A percentile compares a stretch with the other conserved stretches of the same genome.
These are phyloP conservation scores for Pseudogymnoascus sp. DNA, from an alignment of 2,329 filamentous ascomycete species.

Conservation along the genomic window DNA sequence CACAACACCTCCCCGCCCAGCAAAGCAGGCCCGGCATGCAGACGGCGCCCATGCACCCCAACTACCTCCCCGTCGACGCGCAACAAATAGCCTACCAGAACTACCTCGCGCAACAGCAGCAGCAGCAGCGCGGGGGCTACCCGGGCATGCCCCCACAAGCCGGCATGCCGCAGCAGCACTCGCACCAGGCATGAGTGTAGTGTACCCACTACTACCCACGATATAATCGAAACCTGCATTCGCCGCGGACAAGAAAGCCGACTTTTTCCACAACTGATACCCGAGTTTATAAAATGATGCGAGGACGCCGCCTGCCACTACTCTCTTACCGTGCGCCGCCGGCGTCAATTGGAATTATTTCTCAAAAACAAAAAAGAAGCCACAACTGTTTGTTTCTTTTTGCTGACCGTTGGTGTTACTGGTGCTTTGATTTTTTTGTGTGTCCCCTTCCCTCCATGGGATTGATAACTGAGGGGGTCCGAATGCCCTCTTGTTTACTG, in stretches of 20 bases:
- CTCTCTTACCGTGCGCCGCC: neutral
- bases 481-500: neutral
- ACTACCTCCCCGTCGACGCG: slow-evolving; percentile 60
- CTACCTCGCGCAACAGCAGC: slow-evolving; percentile 67
- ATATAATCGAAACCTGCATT: slow-evolving; percentile 24
- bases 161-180: slow-evolving; percentile 73
- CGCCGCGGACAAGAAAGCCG: slow-evolving; percentile 14
- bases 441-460: neutral
- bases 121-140: slow-evolving; percentile 64
- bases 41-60: slow-evolving; percentile 52
- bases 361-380: neutral
- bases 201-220: neutral
- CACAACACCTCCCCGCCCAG: slow-evolving; percentile 64
- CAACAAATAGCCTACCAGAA: slow-evolving; percentile 75
- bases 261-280: slow-evolving; percentile 4
- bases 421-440: neutral
- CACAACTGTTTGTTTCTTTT: neutral
- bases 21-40: slow-evolving; percentile 52
- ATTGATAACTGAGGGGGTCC: neutral
- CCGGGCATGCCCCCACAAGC: slow-evolving; percentile 63
- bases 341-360: neutral
- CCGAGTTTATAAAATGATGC: slow-evolving; percentile 5
- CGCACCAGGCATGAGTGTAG: slow-evolving; percentile 59
- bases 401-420: neutral
- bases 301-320: neutral